Base-by-base conservation (phyloP, 768 basidiomycete species). In the Thelephora aurantiotincta region DNA sequence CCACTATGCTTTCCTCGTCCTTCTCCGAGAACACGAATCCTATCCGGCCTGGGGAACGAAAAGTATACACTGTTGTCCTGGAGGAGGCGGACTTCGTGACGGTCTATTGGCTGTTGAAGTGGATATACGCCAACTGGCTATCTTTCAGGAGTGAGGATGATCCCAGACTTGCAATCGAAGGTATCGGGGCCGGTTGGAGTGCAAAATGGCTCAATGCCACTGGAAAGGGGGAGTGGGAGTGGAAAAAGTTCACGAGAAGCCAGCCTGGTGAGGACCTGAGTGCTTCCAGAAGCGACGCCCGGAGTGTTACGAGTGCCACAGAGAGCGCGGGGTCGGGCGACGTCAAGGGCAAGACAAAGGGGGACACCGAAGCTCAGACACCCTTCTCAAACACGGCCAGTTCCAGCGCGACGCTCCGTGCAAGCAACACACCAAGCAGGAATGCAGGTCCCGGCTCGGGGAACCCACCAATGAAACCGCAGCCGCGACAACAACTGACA, bases 71-170 rank as follows among this genome's bases (percentile, higher is more conserved):
- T 1, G 62, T 87, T 44, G 66, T 82, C n/a, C 78, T 87, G 6
- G 79, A 86, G 53, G 84, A 87, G 59, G 81, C 81, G 6, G 81
- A 82, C 50, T 88, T 80, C 51, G 73, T 77, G 49, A 86, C 83
- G 0, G 71, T 86, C 3, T 86, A 83, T 57, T 87, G 84, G 84
- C 59, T 86, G 22, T 63, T 87, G 33, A 83, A 83, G 58, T 85
- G 72, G 61, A 75, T 82, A 48, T 88, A 87, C 52, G 77, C 77
- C 6, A 81, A 85, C 57, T 83, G 80, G 77, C 64, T 85, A 1
- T 64, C 75, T 16, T 87, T 88, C 65, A 73, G 74, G 49, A 73
- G 78, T 46, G 59, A 75, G 14, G 83, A 87, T 49, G 81, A 87
- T 55, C 79, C 82, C 16, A 66, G 80, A 18, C 62, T 64, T 18